These are phyloP conservation scores for Cryphonectria radicalis DNA, from an alignment of 2,329 filamentous ascomycete genomes.

Conservation along the genomic window DNA sequence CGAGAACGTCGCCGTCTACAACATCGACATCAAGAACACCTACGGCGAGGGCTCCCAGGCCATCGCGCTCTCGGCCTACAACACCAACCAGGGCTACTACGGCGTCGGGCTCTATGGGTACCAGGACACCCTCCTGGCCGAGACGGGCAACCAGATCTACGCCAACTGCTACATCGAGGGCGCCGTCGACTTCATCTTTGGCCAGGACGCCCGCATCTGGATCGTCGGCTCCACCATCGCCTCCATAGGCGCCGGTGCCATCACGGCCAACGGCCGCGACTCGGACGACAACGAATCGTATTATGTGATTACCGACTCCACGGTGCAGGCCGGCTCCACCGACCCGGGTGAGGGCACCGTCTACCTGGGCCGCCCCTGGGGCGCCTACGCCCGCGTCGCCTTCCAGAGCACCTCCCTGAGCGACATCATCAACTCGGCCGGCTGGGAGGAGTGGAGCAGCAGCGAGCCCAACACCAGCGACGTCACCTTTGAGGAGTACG, in stretches of 20 bases:
- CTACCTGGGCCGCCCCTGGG: constrained; percentile 59
- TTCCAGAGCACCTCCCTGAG: constrained; percentile 52
- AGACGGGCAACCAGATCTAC: constrained; percentile 58
- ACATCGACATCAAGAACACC: constrained; percentile 57
- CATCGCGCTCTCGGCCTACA: constrained; percentile 57
- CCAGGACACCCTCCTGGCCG: constrained; percentile 60
- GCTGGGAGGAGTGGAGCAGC: constrained; percentile 55
- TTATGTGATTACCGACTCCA: constrained; percentile 61
- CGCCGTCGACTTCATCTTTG: constrained; percentile 64
- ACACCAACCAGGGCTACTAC: constrained; percentile 59
- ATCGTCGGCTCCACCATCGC: constrained; percentile 55
- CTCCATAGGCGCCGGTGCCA: constrained; percentile 50
- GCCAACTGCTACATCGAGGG: constrained; percentile 58
- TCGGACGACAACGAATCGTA: constrained; percentile 45
- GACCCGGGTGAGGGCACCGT: constrained; percentile 45
- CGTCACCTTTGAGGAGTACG: constrained; percentile 57
- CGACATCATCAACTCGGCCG: constrained; percentile 54
- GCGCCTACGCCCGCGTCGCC: constrained; percentile 51
- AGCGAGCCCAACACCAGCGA: constrained; percentile 49
- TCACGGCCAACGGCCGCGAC: constrained; percentile 50
- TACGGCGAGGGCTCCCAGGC: constrained; percentile 54
- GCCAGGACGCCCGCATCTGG: constrained; percentile 57
- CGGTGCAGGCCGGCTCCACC: constrained; percentile 46
- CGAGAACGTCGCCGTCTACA: constrained; percentile 56
- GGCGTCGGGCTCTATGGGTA: constrained; percentile 57